Base-by-base conservation (phyloP, 441 rosid genomes). In the Jatropha multifida region DNA sequence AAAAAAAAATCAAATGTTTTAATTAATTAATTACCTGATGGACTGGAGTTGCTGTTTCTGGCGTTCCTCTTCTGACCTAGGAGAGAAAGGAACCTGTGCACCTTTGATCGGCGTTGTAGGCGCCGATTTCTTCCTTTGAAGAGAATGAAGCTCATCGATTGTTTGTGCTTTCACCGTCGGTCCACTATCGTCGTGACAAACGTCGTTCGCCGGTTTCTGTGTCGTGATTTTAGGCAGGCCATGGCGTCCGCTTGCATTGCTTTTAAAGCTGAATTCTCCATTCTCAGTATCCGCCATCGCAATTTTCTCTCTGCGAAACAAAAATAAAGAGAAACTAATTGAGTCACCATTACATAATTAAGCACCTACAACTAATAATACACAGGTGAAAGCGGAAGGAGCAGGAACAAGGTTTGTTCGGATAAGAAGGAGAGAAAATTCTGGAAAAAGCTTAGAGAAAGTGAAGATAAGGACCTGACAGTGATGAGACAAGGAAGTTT, bases 31-130 rank as follows among this genome's bases (percentile, higher is more conserved):
- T 27, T 18, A 90, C 95, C 96, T 89, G 87, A 92, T 92, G 58
- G 96, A 90, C 74, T 90, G 91, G 68, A 89, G 90, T 79, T 92
- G 97, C 85, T 82, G 89, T 69, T 84, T 88, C 74, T 92, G 91
- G 68, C 95, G 94, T 14, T 87, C 90, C 51, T 90, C 96, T 11
- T 92, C 97, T 0, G 93, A 67, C 2, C 85, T 20, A 55, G 87
- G 51, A 48, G 94, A 71, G 63, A 76, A 81, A 61, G 69, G 88
- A 86, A 54, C 20, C 18, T 73, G 80, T 46, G 69, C 86, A 71
- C 79, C 74, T 7, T 74, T 82, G 5, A 90, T 82, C 3, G 97
- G 97, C 0, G 97, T 92, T 6, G 84, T 87, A 0, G 97, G 97
- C 2, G 97, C 83, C 23, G 95, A 92, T 68, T 82, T 88, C 75